Evolutionary conservation across 352 stramenopile species (phyloP), one percentile per base, ranked within the genome.

Genomic region (Pythium volutum): DNA sequence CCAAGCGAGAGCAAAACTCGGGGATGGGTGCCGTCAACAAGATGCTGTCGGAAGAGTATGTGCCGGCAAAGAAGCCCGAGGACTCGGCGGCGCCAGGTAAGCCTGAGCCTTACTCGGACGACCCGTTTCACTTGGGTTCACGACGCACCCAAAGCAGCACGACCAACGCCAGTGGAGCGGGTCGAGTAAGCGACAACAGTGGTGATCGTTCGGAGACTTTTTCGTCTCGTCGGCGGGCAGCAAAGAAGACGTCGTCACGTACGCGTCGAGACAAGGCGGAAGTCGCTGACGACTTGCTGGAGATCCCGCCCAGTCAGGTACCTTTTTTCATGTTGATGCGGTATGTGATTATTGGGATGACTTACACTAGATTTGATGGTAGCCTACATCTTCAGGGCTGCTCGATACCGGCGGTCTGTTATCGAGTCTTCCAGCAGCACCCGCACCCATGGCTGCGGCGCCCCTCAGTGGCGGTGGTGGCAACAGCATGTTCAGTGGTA

Each of bases 11-110:
- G 36, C 73, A 77, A 20, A 72, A 78, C 11, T 86, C 75, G 9
- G 83, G 83, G 29, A 74, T 88, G 56, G 69, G 76, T 23, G 82
- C 83, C 11, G 85, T 80, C 20, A 92, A 92, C 68, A 87, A 89
- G 59, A 76, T 95, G 64, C 67, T 95, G 23, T 71, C 77, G 9
- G 83, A 95, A 67, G 85, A 93, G 26, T 95, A 90, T 54, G 74
- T 89, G 3, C 69, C 67, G 6, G 50, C 57, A 15, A 81, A 88
- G 60, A 70, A 74, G 55, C 75, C 80, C 29, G 58, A 74, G 33
- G 68, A 77, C 18, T 45, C 55, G 2, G 38, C 53, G 23, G 47
- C 55, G 18, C 55, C 62, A 2, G 75, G 75, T 38, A 79, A 73
- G 55, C 73, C 75, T 0, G 81, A 88, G 39, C 81, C 81, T 43